phyloP scores from a whole-genome alignment of 1,284 basidiomycete genomes.

The Clitocybe nebularis region DNA sequence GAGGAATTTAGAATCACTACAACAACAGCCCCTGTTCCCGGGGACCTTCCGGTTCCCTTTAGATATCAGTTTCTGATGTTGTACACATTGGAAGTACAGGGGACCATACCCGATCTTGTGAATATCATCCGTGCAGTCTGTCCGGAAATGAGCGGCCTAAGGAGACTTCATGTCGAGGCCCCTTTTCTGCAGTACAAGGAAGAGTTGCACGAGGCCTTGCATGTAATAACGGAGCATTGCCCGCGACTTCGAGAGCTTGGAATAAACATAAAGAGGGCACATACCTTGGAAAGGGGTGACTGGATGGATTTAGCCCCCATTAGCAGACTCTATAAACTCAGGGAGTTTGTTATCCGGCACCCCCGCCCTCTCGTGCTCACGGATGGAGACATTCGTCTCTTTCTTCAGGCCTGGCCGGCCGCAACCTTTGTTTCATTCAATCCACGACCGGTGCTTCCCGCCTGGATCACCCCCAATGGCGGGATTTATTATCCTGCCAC shows the following conservation, averaged over 20 bases:
- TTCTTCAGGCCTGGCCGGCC: constrained; percentile 2
- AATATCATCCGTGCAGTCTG: constrained; percentile 1
- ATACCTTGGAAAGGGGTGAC: constrained; percentile 1
- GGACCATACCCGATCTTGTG: constrained; percentile 1
- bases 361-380: constrained; percentile 3
- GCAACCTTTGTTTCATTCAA: constrained; percentile 6
- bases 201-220: constrained; percentile 2
- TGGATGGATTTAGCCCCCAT: constrained; percentile 6
- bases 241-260: not conserved
- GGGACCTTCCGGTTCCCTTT: not conserved
- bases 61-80: not conserved
- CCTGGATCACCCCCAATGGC: not conserved
- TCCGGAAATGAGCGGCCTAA: constrained; percentile 2
- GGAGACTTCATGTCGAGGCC: constrained; percentile 2
- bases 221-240: not conserved
- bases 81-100: constrained; percentile 4
- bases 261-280: not conserved
- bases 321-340: not conserved
- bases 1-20: constrained; percentile 2
- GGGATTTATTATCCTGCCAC: not conserved
- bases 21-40: not conserved
- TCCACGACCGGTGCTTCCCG: not conserved
- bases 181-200: not conserved
- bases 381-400: not conserved
- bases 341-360: constrained; percentile 6